Evolutionary conservation across 75 land plant genomes (phyloP), one percentile per base, ranked within the genome.

Genomic region (Sequoia sempervirens): DNA sequence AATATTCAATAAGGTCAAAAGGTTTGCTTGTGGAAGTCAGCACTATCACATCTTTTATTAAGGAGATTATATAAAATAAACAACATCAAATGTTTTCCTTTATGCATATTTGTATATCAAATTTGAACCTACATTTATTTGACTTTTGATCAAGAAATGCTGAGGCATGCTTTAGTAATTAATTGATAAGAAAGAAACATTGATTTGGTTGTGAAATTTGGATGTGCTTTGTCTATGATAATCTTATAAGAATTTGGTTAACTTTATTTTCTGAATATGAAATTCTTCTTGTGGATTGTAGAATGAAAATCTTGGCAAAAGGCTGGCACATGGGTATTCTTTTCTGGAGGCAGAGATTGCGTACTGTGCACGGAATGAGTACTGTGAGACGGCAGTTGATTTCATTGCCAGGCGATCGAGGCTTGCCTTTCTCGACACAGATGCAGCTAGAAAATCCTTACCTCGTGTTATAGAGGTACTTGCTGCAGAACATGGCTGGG

Each of bases 311-410:
- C 80, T 97, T 66, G 99, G 99, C 41, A 97, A 97, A 85, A 86
- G 96, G 70, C 90, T 97, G 30, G 99, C 96, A 34, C 99, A 96
- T 88, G 99, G 99, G 40, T 96, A 97, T 85, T 98, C 99, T 17
- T 94, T 87, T 85, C 84, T 97, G 81, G 99, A 97, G 89, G 99
- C 99, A 53, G 99, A 97, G 86, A 96, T 97, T 82, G 99, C 99
- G 15, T 97, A 96, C 86, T 96, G 98, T 89, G 99, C 99, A 28
- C 87, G 99, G 11, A 40, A 97, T 58, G 99, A 97, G 88, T 97
- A 97, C 85, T 97, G 99, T 86, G 99, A 97, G 86, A 94, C 99
- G 54, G 99, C 96, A 40, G 96, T 96, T 52, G 99, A 97, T 83
- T 97, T 97, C 83, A 91, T 97, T 85, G 99, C 99, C 34, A 86